These are phyloP conservation scores for Pharnaceum exiguum DNA, from an alignment of 148 eudicot genomes.

Conservation along the genomic window DNA sequence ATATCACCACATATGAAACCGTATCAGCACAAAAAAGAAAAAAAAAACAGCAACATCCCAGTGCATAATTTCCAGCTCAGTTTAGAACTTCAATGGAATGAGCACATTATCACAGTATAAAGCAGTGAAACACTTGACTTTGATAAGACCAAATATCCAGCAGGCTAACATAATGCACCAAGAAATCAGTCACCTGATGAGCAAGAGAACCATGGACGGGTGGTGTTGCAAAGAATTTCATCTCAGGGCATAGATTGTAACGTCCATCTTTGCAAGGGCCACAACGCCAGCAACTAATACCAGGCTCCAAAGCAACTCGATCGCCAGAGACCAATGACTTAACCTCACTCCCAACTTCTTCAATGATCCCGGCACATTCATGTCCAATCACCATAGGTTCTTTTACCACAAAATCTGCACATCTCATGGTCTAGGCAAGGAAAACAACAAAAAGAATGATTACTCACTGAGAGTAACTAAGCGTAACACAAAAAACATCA, in stretches of 20 bases:
- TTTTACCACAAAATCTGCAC: conserved; percentile 73
- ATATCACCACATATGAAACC: no score
- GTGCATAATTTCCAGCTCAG: no score
- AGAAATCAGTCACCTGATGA: conserved; percentile 42
- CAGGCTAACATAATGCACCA: background rate
- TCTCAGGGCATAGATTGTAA: conserved; percentile 80
- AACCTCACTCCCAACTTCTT: conserved; percentile 80
- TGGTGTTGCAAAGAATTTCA: conserved; percentile 92
- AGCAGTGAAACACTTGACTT: no score
- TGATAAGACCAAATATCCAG: no score
- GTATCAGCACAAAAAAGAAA: no score
- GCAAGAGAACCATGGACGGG: conserved; percentile 89
- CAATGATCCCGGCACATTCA: conserved; percentile 83
- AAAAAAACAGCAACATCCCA: no score
- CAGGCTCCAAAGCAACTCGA: conserved; percentile 85
- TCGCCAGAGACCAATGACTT: conserved; percentile 49
- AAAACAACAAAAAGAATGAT: background rate
- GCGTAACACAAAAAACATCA: background rate
- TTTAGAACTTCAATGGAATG: no score
- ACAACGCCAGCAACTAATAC: conserved; percentile 77
- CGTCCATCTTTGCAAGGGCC: conserved; percentile 62
- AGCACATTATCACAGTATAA: no score
- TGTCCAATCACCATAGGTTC: conserved; percentile 93
- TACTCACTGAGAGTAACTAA: background rate
- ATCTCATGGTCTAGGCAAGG: conserved; percentile 43